Percentiles rank a stretch among this genome's conserved stretches.
Evolutionary conservation across 176 grass and related monocot genomes (phyloP).

Genomic region (Triticum turgidum): DNA sequence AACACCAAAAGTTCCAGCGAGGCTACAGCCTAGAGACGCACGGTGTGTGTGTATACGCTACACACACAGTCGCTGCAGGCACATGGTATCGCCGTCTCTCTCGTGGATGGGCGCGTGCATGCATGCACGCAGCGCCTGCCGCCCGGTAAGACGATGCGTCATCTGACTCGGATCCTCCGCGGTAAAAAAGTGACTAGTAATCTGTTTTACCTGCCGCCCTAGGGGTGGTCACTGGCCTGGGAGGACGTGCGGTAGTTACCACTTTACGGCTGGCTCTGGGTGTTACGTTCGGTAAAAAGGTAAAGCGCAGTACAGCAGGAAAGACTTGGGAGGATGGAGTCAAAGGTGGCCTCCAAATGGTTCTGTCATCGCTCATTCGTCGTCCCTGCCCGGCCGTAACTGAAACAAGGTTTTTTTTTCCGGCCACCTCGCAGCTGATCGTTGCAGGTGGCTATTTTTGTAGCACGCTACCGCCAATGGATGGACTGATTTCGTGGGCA

Average conservation of each 20-base stretch:
- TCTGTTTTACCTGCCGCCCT: not conserved
- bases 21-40: slow-evolving; percentile 18
- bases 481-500: not conserved
- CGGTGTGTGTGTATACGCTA: slow-evolving; percentile 1
- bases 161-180: slow-evolving; percentile 23
- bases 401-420: not conserved
- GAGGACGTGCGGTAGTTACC: no score
- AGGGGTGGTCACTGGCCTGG: no score
- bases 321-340: not conserved
- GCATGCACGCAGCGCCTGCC: not conserved
- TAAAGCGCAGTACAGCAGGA: not conserved
- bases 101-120: not conserved
- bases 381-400: not conserved
- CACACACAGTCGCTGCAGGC: not conserved
- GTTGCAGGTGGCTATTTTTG: not conserved
- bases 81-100: not conserved
- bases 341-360: not conserved
- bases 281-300: not conserved
- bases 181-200: not conserved
- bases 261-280: not conserved
- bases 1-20: slow-evolving; percentile 31
- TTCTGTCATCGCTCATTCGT: not conserved
- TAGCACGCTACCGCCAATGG: not conserved
- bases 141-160: slow-evolving; percentile 8
- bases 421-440: not conserved